A percentile compares a stretch with the other conserved stretches of the same genome.
These are phyloP conservation scores for Millerozyma miso DNA, from an alignment of 805 yeast genomes.

Conservation along the genomic window DNA sequence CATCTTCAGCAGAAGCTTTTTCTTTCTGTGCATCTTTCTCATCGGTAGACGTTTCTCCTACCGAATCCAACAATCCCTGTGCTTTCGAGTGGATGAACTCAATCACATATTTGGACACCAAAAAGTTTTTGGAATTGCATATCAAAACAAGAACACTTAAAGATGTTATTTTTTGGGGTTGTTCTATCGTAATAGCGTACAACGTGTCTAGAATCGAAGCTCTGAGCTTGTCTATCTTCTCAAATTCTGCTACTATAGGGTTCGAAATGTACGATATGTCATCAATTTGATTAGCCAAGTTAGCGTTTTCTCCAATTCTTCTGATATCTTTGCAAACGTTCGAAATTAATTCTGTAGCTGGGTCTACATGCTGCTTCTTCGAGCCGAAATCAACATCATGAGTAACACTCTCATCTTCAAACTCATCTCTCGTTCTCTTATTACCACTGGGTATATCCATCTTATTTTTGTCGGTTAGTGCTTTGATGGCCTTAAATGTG, in stretches of 20 bases:
- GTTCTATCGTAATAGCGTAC: slow-evolving; percentile 71
- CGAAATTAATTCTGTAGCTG: slow-evolving; percentile 35
- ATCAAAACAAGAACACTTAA: slow-evolving; percentile 63
- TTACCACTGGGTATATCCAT: slow-evolving; percentile 10
- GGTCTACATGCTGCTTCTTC: slow-evolving; percentile 39
- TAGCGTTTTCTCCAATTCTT: slow-evolving; percentile 40
- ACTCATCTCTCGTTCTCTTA: slow-evolving; percentile 30
- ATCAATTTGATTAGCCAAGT: slow-evolving; percentile 36
- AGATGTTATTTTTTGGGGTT: slow-evolving; percentile 84
- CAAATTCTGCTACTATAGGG: slow-evolving; percentile 64
- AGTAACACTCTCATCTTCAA: slow-evolving; percentile 15
- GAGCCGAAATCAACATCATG: slow-evolving; percentile 20
- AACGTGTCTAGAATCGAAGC: slow-evolving; percentile 58
- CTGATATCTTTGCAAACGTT: slow-evolving; percentile 44
- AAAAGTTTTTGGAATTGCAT: slow-evolving; percentile 58
- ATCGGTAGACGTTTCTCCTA: slow-evolving; percentile 5
- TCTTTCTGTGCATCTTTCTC: slow-evolving; percentile 1
- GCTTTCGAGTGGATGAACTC: slow-evolving; percentile 65
- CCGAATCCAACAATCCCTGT: slow-evolving; percentile 47
- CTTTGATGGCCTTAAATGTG: not conserved
- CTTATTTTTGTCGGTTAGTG: not conserved
- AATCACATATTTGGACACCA: slow-evolving; percentile 64
- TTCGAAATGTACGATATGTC: slow-evolving; percentile 63
- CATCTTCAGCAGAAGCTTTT: slow-evolving; percentile 21
- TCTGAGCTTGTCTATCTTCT: slow-evolving; percentile 56